A percentile compares a stretch with the other conserved stretches of the same genome.
Conservation (phyloP, 1,284 basidiomycete genomes). For the Schizophyllum commune region DNA sequence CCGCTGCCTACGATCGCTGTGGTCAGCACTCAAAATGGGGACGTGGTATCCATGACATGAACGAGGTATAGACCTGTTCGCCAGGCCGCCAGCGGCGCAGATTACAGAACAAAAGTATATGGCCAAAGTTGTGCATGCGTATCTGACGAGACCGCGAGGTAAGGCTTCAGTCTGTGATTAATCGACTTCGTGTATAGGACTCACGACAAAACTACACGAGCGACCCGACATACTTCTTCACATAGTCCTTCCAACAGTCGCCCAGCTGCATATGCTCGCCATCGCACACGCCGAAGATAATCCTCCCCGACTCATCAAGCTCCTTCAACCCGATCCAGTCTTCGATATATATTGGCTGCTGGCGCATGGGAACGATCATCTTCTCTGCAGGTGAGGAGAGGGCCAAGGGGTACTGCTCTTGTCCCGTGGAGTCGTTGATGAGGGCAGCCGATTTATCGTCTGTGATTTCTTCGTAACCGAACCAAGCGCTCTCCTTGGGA, state of each 20-base stretch:
- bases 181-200: no score
- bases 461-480: slow-evolving; percentile 55
- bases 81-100: no score
- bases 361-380: slow-evolving; percentile 63
- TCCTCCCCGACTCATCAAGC: slow-evolving; percentile 64
- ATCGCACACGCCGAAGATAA: slow-evolving; percentile 65
- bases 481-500: slow-evolving; percentile 82
- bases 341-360: slow-evolving; percentile 72
- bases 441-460: slow-evolving; percentile 18
- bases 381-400: slow-evolving; percentile 12
- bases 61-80: no score
- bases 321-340: slow-evolving; percentile 84
- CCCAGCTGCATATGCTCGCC: slow-evolving; percentile 81
- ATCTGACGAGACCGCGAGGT: no score
- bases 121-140: no score
- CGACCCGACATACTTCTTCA: slow-evolving; percentile 37
- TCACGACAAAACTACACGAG: background rate
- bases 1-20: no score
- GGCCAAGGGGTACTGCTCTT: slow-evolving; percentile 10
- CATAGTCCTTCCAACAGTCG: slow-evolving; percentile 53
- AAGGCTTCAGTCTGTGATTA: no score
- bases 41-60: no score
- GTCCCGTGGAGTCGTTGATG: slow-evolving; percentile 2
- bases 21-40: no score
- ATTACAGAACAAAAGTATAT: no score